Evolutionary conservation across 2,329 filamentous ascomycete genomes (phyloP), one percentile per base, ranked within the genome.

Genomic region (Scorias spongiosa): DNA sequence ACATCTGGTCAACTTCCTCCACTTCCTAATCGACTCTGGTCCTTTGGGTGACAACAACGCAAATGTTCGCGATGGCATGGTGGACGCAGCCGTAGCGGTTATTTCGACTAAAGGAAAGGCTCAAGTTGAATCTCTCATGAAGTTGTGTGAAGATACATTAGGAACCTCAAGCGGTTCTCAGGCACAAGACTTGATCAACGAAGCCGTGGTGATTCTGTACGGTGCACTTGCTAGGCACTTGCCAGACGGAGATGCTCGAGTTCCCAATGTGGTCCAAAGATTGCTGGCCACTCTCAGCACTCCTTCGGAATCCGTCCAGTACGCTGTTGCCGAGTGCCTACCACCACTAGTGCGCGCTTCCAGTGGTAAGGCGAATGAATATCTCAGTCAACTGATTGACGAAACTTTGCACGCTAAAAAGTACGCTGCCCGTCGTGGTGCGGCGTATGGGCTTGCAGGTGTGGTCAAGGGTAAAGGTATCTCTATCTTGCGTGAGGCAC

Each of bases 191-290:
- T 77, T 86, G 47, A 83, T 96, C 49, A 95, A 95, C 54, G 91
- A 98, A 65, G 91, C 93, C 14, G 88, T 98, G 42, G 88, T 98
- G 53, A 91, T 98, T 54, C 81, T 98, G 61, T 98, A 98, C 55
- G 91, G 91, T 59, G 89, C 93, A 42, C 68, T 98, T 32, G 91
- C 88, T 38, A 79, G 84, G 42, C 91, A 98, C 68, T 67, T 98
- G 46, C 77, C 83, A 52, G 65, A 78, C 7, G 86, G 87, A n/a
- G 91, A 98, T 61, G 67, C 78, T 51, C 88, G 93, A 55, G 77
- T 96, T 41, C 86, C 88, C 1, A 79, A 82, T 45, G 91, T 98
- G 39, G 80, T 98, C 42, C 81, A 89, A 53, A 78, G 87, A 49
- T 71, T 98, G 17, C 72, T 98, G 44, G 77, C 79, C 17, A 95